Evolutionary conservation across 306 rosid genomes (phyloP).

Genomic region (Oemleria cerasiformis): DNA sequence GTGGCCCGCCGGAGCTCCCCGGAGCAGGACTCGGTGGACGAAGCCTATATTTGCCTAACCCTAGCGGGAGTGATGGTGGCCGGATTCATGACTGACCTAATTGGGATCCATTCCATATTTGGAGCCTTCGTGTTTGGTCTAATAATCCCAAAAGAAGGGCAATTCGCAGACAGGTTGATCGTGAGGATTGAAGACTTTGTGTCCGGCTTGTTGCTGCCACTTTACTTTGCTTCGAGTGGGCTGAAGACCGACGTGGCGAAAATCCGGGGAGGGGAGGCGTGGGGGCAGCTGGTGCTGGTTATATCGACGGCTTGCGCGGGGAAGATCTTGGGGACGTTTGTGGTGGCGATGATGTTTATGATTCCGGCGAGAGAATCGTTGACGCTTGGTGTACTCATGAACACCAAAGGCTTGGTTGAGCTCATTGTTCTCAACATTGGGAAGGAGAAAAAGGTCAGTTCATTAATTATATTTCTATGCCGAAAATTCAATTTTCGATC

Average conservation of each 20-base stretch:
- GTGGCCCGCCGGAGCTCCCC: slow-evolving; percentile 40
- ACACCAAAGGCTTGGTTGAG: slow-evolving; percentile 91
- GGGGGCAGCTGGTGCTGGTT: slow-evolving; percentile 71
- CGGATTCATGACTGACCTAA: slow-evolving; percentile 69
- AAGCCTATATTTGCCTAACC: slow-evolving; percentile 60
- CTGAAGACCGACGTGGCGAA: slow-evolving; percentile 77
- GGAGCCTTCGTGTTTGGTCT: slow-evolving; percentile 88
- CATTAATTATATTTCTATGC: too few relatives aligned
- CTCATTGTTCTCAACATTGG: slow-evolving; percentile 96
- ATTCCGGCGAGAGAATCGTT: slow-evolving; percentile 66
- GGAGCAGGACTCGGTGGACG: slow-evolving; percentile 45
- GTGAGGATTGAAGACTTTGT: slow-evolving; percentile 83
- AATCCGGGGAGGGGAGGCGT: slow-evolving; percentile 49
- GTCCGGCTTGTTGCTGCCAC: slow-evolving; percentile 69
- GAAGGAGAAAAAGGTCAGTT: slow-evolving; percentile 77
- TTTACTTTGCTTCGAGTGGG: slow-evolving; percentile 83
- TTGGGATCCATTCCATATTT: slow-evolving; percentile 79
- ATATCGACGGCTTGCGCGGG: slow-evolving; percentile 71
- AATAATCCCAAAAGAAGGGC: slow-evolving; percentile 62
- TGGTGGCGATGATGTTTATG: slow-evolving; percentile 58
- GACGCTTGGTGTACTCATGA: slow-evolving; percentile 83
- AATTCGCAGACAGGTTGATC: slow-evolving; percentile 51
- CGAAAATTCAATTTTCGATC: too few relatives aligned
- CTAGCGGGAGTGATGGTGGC: slow-evolving; percentile 65
- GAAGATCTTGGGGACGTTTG: slow-evolving; percentile 72